phyloP scores from a whole-genome alignment of 495 filamentous ascomycete species.

The Aspergillus mulundensis region DNA sequence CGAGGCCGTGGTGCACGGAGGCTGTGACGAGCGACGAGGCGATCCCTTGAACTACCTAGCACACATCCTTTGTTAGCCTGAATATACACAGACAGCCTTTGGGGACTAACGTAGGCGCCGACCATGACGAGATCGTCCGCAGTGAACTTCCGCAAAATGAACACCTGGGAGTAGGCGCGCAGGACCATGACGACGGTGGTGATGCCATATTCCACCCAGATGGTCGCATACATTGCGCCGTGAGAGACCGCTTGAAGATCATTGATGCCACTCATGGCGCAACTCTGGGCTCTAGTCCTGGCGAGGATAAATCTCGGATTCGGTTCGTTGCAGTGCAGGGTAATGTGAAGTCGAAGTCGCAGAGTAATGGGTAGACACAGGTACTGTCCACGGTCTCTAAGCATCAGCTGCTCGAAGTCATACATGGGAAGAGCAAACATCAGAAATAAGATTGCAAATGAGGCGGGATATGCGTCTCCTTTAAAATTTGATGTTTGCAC shows the following conservation, averaged over 20 bases:
- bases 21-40: neutral
- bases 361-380: too few species aligned
- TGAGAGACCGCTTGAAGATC: neutral
- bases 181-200: constrained; percentile 5
- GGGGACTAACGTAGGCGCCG: neutral
- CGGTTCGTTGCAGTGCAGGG: too few species aligned
- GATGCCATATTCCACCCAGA: constrained; percentile 6
- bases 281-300: too few species aligned
- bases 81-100: neutral
- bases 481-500: too few species aligned
- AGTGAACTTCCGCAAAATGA: neutral
- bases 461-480: too few species aligned
- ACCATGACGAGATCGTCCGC: constrained; percentile 5
- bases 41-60: constrained; percentile 1
- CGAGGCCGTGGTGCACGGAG: neutral
- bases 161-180: constrained; percentile 1
- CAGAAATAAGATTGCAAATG: too few species aligned
- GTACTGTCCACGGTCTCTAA: too few species aligned
- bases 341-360: too few species aligned
- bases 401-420: too few species aligned
- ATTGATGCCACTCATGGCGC: neutral
- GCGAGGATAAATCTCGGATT: too few species aligned
- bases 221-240: neutral
- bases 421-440: too few species aligned
- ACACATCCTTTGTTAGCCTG: neutral